Percentiles rank a stretch among this genome's conserved stretches.
These are phyloP conservation scores for Aspergillus fischeri DNA, from an alignment of 2,329 filamentous ascomycete genomes.

Conservation along the genomic window DNA sequence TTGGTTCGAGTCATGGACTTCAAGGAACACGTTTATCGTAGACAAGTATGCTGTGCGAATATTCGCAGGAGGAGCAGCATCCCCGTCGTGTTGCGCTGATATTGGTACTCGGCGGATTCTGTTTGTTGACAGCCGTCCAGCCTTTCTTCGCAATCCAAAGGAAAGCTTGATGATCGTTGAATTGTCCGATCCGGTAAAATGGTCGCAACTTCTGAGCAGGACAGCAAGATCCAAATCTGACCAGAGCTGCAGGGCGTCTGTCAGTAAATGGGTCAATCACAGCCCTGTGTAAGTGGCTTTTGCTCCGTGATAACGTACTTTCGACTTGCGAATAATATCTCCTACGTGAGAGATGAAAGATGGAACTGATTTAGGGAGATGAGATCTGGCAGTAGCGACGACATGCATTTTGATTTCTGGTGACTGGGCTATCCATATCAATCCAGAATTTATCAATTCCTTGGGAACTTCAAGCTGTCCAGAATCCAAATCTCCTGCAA, in stretches of 20 bases:
- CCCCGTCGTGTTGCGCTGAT: slow-evolving; percentile 11
- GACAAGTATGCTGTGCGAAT: slow-evolving; percentile 15
- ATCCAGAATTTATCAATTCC: slow-evolving; percentile 5
- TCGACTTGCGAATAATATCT: slow-evolving; percentile 21
- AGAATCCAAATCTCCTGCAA: neutral
- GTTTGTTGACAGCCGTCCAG: neutral
- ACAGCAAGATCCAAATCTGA: slow-evolving; percentile 24
- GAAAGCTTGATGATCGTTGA: slow-evolving; percentile 12
- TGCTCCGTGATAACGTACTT: slow-evolving; percentile 11
- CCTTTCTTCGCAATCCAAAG: slow-evolving; percentile 19
- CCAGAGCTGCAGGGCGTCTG: slow-evolving; percentile 26
- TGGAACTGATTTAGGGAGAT: neutral
- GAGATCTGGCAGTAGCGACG: slow-evolving; percentile 1
- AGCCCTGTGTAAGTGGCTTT: neutral
- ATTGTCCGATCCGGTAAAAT: neutral
- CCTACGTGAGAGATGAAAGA: slow-evolving; percentile 15
- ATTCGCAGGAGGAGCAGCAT: slow-evolving; percentile 14
- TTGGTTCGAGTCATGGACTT: slow-evolving; percentile 5
- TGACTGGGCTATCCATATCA: slow-evolving; percentile 27
- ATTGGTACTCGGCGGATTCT: slow-evolving; percentile 12
- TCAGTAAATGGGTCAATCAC: neutral
- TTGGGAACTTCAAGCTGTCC: neutral
- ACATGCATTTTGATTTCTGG: slow-evolving; percentile 25
- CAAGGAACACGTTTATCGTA: slow-evolving; percentile 18
- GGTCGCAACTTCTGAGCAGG: slow-evolving; percentile 16